Evolutionary conservation across 2,329 filamentous ascomycete species (phyloP).

Genomic region (Dothistroma septosporum): DNA sequence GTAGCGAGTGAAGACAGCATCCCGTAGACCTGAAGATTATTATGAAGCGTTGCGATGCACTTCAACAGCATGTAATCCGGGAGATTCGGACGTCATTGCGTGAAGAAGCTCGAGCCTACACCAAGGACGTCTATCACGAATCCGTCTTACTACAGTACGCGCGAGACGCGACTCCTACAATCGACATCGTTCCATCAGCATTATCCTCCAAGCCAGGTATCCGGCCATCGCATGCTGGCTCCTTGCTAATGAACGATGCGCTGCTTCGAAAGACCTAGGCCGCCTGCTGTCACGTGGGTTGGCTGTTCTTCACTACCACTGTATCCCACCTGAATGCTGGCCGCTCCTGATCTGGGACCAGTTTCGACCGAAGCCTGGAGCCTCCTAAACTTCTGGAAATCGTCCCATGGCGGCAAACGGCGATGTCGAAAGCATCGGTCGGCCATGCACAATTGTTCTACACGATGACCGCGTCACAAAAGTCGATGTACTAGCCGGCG

Average conservation of each 20-base stretch:
- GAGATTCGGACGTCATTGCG: background rate
- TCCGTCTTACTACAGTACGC: too few relatives aligned
- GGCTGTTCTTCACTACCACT: background rate
- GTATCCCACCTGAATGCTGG: conserved; percentile 2
- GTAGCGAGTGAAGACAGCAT: conserved; percentile 13
- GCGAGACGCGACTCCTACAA: background rate
- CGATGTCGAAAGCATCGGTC: conserved; percentile 6
- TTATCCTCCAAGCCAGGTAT: background rate
- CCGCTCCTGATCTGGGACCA: background rate
- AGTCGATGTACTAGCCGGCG: conserved; percentile 31
- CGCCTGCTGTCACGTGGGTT: conserved; percentile 10
- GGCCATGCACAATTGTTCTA: conserved; percentile 32
- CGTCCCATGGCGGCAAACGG: conserved; percentile 21
- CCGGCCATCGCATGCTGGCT: background rate
- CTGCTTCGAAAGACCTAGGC: conserved; percentile 1
- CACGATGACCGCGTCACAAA: conserved; percentile 32
- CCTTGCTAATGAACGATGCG: background rate
- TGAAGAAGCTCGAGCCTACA: background rate
- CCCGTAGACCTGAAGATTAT: background rate
- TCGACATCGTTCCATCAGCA: background rate
- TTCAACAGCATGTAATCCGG: background rate
- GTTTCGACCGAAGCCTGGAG: background rate
- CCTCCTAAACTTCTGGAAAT: background rate
- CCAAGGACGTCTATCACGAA: background rate
- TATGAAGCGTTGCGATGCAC: background rate